A percentile compares a stretch with the other conserved stretches of the same genome.
Evolutionary conservation across 2,329 filamentous ascomycete genomes (phyloP).

Genomic region (Scedosporium dehoogii): DNA sequence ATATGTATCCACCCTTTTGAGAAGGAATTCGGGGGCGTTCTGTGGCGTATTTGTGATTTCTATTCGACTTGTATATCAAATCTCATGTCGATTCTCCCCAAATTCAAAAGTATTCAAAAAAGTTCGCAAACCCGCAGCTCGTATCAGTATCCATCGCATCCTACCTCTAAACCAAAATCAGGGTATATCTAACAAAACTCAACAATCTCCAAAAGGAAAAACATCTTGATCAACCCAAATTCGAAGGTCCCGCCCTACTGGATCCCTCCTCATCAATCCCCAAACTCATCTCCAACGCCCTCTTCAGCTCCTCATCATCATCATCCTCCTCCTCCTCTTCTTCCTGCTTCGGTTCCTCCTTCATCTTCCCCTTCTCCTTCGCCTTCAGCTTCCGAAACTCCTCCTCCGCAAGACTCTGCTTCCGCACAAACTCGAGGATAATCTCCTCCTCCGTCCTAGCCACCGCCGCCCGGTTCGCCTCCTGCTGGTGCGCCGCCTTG

Average conservation of each 20-base stretch:
- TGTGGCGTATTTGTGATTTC: background rate
- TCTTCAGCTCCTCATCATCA: constrained; percentile 3
- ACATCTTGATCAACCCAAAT: background rate
- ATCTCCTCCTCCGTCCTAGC: constrained; percentile 58
- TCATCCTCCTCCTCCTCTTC: background rate
- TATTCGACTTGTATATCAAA: background rate
- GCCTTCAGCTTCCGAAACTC: constrained; percentile 26
- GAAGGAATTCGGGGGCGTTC: background rate
- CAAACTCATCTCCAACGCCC: constrained; percentile 6
- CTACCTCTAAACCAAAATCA: background rate
- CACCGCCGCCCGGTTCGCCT: constrained; percentile 29
- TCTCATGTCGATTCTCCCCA: background rate
- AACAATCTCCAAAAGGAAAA: background rate
- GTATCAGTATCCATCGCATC: background rate
- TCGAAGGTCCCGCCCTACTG: background rate
- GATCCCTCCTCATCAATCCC: background rate
- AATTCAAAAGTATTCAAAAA: background rate
- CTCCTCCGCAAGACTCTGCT: constrained; percentile 64
- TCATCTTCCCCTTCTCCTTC: background rate
- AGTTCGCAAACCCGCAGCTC: background rate
- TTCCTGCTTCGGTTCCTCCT: background rate
- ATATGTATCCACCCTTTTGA: background rate
- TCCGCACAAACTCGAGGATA: constrained; percentile 67
- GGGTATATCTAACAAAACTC: background rate
- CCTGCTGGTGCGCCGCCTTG: constrained; percentile 31